Percentiles rank a stretch among this genome's conserved stretches.
Evolutionary conservation across 768 basidiomycete species (phyloP).

Genomic region (Tylopilus rubrobrunneus): DNA sequence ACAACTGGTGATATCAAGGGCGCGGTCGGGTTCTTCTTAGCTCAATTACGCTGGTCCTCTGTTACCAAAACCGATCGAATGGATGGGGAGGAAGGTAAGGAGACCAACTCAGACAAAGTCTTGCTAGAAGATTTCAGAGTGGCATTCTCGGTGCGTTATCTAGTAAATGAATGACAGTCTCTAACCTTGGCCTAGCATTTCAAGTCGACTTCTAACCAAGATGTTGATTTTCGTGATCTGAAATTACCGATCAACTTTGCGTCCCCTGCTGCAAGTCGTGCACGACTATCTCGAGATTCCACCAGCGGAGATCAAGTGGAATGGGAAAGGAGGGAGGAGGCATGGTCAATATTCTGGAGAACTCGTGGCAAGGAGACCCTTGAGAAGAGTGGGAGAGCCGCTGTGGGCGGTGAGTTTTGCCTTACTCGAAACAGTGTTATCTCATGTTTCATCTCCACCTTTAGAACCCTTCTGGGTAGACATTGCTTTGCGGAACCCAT

Average conservation of each 20-base stretch:
- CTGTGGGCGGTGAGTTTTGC: conserved; percentile 52
- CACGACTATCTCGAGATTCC: conserved; percentile 54
- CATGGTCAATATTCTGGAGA: conserved; percentile 62
- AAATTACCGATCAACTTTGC: conserved; percentile 68
- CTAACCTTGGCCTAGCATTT: conserved; percentile 56
- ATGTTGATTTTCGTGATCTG: conserved; percentile 41
- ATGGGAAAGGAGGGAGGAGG: conserved; percentile 65
- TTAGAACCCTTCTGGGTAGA: conserved; percentile 79
- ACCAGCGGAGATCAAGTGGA: conserved; percentile 38
- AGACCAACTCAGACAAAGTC: conserved; percentile 54
- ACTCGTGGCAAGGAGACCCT: conserved; percentile 51
- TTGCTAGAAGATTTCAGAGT: conserved; percentile 86
- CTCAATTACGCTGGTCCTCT: conserved; percentile 54
- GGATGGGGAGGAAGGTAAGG: conserved; percentile 27
- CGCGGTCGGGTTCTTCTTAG: conserved; percentile 76
- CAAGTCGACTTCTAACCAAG: conserved; percentile 50
- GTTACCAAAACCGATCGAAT: conserved; percentile 12
- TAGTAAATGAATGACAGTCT: background rate
- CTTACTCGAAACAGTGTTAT: background rate
- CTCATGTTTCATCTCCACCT: background rate
- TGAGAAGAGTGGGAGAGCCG: conserved; percentile 52
- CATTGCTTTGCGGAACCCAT: conserved; percentile 62
- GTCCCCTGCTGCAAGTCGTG: conserved; percentile 48
- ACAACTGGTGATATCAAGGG: conserved; percentile 80
- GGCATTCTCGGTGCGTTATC: conserved; percentile 67